phyloP scores from a whole-genome alignment of 129 eudicot species.

The Artemisia annua region DNA sequence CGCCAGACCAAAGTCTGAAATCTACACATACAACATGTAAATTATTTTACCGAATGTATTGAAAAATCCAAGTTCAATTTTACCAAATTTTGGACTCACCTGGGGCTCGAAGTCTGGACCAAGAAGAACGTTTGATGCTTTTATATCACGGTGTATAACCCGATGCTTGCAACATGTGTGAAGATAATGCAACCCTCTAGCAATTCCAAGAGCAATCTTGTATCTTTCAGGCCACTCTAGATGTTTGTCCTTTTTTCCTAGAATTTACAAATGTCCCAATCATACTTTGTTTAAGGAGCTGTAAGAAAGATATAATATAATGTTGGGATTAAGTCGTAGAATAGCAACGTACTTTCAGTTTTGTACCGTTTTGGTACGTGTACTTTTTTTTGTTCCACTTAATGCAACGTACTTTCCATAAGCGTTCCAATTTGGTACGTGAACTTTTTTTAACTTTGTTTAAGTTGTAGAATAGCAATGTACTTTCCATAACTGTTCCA shows the following conservation, averaged over 20 bases:
- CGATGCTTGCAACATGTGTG: constrained; percentile 92
- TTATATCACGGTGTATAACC: constrained; percentile 89
- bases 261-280: constrained; percentile 5
- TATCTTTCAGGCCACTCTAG: constrained; percentile 76
- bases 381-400: too few relatives aligned
- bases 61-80: not conserved
- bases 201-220: constrained; percentile 74
- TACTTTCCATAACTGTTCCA: too few relatives aligned
- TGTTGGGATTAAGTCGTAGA: too few relatives aligned
- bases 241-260: constrained; percentile 44
- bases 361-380: too few relatives aligned
- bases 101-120: constrained; percentile 90
- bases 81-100: constrained; percentile 38
- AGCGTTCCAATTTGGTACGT: too few relatives aligned
- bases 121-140: constrained; percentile 91
- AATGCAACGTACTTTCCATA: too few relatives aligned
- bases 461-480: too few relatives aligned
- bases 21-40: constrained; percentile 36
- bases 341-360: too few relatives aligned
- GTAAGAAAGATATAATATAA: not conserved
- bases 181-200: constrained; percentile 89
- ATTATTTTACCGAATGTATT: not conserved
- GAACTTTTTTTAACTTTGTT: too few relatives aligned
- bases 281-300: not conserved
- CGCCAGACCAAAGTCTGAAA: constrained; percentile 94